phyloP scores from a whole-genome alignment of 1,139 yeast genomes.

The Meyerozyma sp. region DNA sequence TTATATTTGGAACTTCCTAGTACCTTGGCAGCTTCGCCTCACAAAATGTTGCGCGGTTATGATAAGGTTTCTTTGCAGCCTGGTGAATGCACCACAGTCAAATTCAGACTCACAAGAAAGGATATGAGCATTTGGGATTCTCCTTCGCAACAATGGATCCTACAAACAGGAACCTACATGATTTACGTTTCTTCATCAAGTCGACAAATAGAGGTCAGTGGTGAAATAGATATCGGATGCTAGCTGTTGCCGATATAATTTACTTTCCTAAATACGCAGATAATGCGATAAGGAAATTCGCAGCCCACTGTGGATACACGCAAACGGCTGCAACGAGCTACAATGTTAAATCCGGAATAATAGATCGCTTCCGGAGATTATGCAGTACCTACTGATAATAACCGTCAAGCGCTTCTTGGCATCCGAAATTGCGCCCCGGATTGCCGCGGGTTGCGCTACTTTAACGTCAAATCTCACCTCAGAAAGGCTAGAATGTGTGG shows the following conservation, averaged over 20 bases:
- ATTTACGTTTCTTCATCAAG: conserved; percentile 51
- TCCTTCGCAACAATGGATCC: conserved; percentile 54
- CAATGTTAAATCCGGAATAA: neutral
- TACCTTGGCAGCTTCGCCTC: conserved; percentile 38
- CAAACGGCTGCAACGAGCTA: neutral
- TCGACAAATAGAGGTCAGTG: conserved; percentile 44
- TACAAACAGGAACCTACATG: conserved; percentile 53
- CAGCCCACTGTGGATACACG: neutral
- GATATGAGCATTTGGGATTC: conserved; percentile 61
- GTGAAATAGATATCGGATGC: conserved; percentile 40
- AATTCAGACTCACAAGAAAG: conserved; percentile 46
- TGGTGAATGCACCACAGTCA: conserved; percentile 32
- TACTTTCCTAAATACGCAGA: neutral
- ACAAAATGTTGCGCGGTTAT: conserved; percentile 52
- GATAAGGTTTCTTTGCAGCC: conserved; percentile 50
- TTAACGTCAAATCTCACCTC: neutral
- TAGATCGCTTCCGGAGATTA: neutral
- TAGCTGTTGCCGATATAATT: conserved; percentile 3
- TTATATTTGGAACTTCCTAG: conserved; percentile 53
- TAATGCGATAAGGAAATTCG: neutral
- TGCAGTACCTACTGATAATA: neutral
- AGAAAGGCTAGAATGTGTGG: neutral
- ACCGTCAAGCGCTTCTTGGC: neutral
- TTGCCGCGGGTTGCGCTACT: neutral
- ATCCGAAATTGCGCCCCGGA: neutral